These are phyloP conservation scores for Nakazawaea peltata DNA, from an alignment of 805 yeast species.

Conservation along the genomic window DNA sequence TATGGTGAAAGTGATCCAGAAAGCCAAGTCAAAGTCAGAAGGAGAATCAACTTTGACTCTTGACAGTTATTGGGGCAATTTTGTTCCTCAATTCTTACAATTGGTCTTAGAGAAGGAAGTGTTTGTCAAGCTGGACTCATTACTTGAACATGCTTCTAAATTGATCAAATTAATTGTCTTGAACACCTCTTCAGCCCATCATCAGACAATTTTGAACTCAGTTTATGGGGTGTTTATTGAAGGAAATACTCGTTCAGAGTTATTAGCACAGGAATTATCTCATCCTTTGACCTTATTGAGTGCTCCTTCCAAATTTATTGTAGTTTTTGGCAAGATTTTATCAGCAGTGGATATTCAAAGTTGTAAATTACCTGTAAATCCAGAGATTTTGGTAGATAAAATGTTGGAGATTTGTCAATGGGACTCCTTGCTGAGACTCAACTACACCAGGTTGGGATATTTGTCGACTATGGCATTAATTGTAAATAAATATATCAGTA, in stretches of 20 bases:
- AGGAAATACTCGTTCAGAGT: slow-evolving; percentile 10
- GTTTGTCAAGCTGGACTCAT: slow-evolving; percentile 15
- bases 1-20: slow-evolving; percentile 15
- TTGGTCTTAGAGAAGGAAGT: slow-evolving; percentile 11
- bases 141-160: slow-evolving; percentile 31
- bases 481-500: slow-evolving; percentile 45
- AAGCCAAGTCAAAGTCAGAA: slow-evolving; percentile 5
- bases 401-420: slow-evolving; percentile 12
- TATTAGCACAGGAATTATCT: slow-evolving; percentile 15
- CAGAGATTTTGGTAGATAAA: slow-evolving; percentile 12
- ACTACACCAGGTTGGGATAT: slow-evolving; percentile 40
- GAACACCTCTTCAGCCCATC: slow-evolving; percentile 30
- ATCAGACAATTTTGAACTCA: slow-evolving; percentile 36
- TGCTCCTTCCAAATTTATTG: slow-evolving; percentile 25
- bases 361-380: slow-evolving; percentile 15
- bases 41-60: slow-evolving; percentile 11
- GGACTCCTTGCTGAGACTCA: slow-evolving; percentile 13
- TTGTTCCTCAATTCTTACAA: slow-evolving; percentile 31
- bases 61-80: slow-evolving; percentile 30
- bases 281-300: slow-evolving; percentile 15
- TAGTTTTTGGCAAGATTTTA: slow-evolving; percentile 35
- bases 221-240: slow-evolving; percentile 28
- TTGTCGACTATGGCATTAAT: slow-evolving; percentile 47
- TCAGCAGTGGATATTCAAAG: slow-evolving; percentile 42
- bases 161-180: slow-evolving; percentile 33